Percentiles rank a stretch among this genome's conserved stretches.
Conservation (phyloP, 78 protist species). For the slime mould (Dictyostelium discoideum) region dicty_2.7 NC_007088.5:4128001-4128500, state of each 20-base stretch:
- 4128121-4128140: conserved; percentile 67
- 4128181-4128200: conserved; percentile 51
- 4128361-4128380: conserved; percentile 74
- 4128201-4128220: conserved; percentile 62
- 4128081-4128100: conserved; percentile 61
- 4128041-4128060: conserved; percentile 84
- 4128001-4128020: conserved; percentile 43
- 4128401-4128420: conserved; percentile 8
- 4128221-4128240: conserved; percentile 78
- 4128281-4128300: conserved; percentile 10
- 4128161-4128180: conserved; percentile 52
- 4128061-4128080: conserved; percentile 75
- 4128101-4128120: conserved; percentile 24
- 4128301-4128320: conserved; percentile 40
- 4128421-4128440: background rate
- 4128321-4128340: conserved; percentile 13
- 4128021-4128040: conserved; percentile 48
- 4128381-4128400: conserved; percentile 23
- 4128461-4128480: conserved; percentile 45
- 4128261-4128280: conserved; percentile 63
- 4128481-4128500: conserved; percentile 50
- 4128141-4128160: conserved; percentile 82
- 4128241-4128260: conserved; percentile 31
- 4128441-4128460: background rate
- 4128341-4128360: conserved; percentile 13